These are phyloP conservation scores for Tripterygium wilfordii DNA, from an alignment of 177 flowering plant species.

Conservation along the genomic window DNA sequence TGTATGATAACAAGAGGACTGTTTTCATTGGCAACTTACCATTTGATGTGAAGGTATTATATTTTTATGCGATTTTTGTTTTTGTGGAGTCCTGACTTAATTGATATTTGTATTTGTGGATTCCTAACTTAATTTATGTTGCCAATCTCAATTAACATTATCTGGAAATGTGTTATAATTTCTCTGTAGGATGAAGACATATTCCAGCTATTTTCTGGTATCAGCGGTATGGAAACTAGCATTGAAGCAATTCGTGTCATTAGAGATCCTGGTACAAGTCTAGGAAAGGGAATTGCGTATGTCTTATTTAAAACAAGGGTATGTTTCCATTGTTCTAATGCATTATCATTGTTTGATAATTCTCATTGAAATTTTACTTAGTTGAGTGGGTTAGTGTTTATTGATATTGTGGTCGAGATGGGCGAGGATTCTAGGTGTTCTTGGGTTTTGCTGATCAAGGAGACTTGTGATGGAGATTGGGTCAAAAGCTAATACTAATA, in stretches of 20 bases:
- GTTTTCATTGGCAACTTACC: slow-evolving; percentile 96
- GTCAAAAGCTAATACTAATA: no score
- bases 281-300: slow-evolving; percentile 97
- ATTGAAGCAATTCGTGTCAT: slow-evolving; percentile 86
- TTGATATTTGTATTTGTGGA: no score
- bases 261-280: slow-evolving; percentile 59
- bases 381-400: no score
- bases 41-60: slow-evolving; percentile 85
- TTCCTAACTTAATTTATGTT: not conserved
- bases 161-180: not conserved
- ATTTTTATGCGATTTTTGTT: not conserved
- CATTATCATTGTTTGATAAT: no score
- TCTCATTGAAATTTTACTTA: no score
- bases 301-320: slow-evolving; percentile 85
- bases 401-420: no score
- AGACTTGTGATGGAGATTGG: no score
- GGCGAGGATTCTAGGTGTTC: no score
- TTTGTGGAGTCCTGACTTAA: no score
- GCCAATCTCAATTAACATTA: not conserved
- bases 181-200: slow-evolving; percentile 82
- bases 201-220: slow-evolving; percentile 66
- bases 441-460: no score
- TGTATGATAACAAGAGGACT: slow-evolving; percentile 84
- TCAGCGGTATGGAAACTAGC: slow-evolving; percentile 50
- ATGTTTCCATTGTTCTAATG: slow-evolving; percentile 9